phyloP scores from a whole-genome alignment of 148 eudicot genomes.

The Camellia sinensis region DNA sequence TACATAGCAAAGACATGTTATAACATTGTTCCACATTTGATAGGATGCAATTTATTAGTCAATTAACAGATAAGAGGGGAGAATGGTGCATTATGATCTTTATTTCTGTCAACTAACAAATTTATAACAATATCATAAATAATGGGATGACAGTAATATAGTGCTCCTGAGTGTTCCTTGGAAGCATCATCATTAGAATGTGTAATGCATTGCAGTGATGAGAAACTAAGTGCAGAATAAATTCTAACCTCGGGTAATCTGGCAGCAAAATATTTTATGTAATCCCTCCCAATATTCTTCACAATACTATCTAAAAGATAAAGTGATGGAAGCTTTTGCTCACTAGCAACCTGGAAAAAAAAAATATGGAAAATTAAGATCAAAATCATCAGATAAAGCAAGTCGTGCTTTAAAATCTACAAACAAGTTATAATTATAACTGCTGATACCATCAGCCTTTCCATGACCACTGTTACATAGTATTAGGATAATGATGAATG shows the following conservation, averaged over 20 bases:
- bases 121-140: background rate
- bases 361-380: background rate
- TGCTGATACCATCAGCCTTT: background rate
- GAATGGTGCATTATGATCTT: background rate
- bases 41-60: background rate
- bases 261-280: constrained; percentile 81
- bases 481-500: background rate
- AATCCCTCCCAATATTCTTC: constrained; percentile 95
- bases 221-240: constrained; percentile 9
- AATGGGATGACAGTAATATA: background rate
- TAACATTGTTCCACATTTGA: background rate
- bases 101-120: background rate
- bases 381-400: constrained; percentile 19
- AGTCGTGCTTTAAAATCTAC: background rate
- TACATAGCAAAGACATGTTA: background rate
- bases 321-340: constrained; percentile 92
- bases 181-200: background rate
- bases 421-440: background rate
- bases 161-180: background rate
- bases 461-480: background rate
- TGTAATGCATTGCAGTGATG: background rate
- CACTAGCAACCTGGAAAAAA: constrained; percentile 85
- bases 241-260: constrained; percentile 88
- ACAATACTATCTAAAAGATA: constrained; percentile 97
- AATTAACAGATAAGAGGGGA: background rate